Evolutionary conservation across 768 basidiomycete genomes (phyloP).

Genomic region (Xerocomellus dryophilus): DNA sequence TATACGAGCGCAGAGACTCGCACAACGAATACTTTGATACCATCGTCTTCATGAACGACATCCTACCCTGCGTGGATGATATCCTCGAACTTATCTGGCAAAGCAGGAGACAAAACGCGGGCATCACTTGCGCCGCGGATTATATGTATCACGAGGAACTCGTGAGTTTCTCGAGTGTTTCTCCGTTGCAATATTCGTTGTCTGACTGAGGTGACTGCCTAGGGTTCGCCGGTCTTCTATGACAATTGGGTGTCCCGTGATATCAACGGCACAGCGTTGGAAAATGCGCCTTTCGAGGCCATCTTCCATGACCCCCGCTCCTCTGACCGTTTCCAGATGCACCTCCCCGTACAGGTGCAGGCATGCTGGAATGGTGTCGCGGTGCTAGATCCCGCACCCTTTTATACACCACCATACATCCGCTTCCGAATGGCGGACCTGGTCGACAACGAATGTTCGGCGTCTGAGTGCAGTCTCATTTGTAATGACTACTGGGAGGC

Average conservation of each 20-base stretch:
- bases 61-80: constrained; percentile 97
- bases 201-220: background rate
- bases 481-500: constrained; percentile 99
- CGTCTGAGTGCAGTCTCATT: constrained; percentile 92
- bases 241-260: constrained; percentile 99
- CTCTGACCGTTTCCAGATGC: constrained; percentile 79
- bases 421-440: constrained; percentile 94
- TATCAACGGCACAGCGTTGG: constrained; percentile 96
- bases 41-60: constrained; percentile 99
- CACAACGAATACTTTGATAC: constrained; percentile 95
- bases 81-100: constrained; percentile 98
- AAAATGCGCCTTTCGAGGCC: constrained; percentile 94
- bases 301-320: constrained; percentile 86
- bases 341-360: constrained; percentile 94
- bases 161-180: constrained; percentile 38
- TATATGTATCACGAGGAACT: constrained; percentile 99
- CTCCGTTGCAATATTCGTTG: background rate
- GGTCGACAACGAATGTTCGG: constrained; percentile 87
- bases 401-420: constrained; percentile 89
- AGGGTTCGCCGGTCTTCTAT: constrained; percentile 91
- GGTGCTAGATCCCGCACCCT: constrained; percentile 90
- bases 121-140: constrained; percentile 96
- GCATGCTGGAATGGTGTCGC: constrained; percentile 99
- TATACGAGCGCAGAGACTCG: constrained; percentile 89
- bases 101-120: constrained; percentile 87